A percentile compares a stretch with the other conserved stretches of the same genome.
These are phyloP conservation scores for Colletotrichum sp. DNA, from an alignment of 2,329 filamentous ascomycete genomes.

Conservation along the genomic window DNA sequence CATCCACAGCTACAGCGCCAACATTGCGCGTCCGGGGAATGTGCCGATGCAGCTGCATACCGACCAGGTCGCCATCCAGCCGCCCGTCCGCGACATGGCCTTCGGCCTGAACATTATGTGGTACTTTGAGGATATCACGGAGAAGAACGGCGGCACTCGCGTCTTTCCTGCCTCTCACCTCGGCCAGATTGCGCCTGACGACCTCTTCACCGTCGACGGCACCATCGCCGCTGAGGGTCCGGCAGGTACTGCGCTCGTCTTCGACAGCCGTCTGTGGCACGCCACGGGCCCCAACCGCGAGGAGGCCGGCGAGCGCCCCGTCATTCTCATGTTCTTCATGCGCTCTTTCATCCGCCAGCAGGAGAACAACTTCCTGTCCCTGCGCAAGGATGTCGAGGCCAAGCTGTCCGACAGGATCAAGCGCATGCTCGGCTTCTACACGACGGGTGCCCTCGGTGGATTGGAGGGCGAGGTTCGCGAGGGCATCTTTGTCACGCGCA, in stretches of 20 bases:
- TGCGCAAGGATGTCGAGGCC: conserved; percentile 5
- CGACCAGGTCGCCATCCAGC: conserved; percentile 9
- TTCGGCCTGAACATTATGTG: conserved; percentile 2
- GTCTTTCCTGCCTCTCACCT: not conserved
- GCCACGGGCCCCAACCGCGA: not conserved
- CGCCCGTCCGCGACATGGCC: not conserved
- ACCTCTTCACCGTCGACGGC: not conserved
- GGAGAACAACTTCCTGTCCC: conserved; percentile 2
- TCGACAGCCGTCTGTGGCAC: not conserved
- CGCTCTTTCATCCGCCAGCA: not conserved
- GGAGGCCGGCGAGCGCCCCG: not conserved
- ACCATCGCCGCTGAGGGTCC: not conserved
- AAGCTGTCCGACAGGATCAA: conserved; percentile 1
- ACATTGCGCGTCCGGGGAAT: not conserved
- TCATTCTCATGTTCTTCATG: conserved; percentile 4
- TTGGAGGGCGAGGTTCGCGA: not conserved
- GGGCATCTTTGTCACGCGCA: not conserved
- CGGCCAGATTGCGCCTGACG: not conserved
- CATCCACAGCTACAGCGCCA: conserved; percentile 8
- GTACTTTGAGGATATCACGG: not conserved
- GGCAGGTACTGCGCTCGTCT: not conserved
- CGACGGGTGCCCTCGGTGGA: not conserved
- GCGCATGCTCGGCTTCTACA: not conserved
- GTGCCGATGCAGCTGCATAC: conserved; percentile 1
- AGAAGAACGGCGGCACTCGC: not conserved